Base-by-base conservation (phyloP, 2,329 filamentous ascomycete species). In the Alternaria triticina region DNA sequence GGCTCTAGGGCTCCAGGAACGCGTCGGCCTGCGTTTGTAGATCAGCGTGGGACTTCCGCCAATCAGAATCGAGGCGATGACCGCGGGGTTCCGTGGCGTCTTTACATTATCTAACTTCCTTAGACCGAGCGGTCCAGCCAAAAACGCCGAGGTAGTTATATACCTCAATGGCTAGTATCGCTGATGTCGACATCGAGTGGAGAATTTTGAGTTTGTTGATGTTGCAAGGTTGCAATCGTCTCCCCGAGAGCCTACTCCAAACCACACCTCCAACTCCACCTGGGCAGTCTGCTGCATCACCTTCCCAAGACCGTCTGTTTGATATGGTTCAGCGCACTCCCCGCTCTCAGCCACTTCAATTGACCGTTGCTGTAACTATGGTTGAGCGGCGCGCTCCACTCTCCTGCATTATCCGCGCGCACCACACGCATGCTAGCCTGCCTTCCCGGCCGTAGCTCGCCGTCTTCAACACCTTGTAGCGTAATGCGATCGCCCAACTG, bases 301-400 rank as follows among this genome's bases (percentile, higher is more conserved):
- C 57, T 43, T 0, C 17, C 49, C 56, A 59, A 40, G 8, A 62
- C 51, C 25, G 45, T 58, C 30, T 65, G 22, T 40, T 68, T 70
- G 51, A 67, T 67, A 61, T 77, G 64, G 40, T 81, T 81, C 30
- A 81, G 64, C 10, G 77, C 76, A 60, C 78, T 80, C 3, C 79
- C 79, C 5, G 74, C 74, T 49, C 73, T 73, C 23, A 79, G 55
- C 76, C 77, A 81, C 36, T 56, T 55, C 44, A 79, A 68, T 60
- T 80, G 76, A 8, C 76, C 72, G 15, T 65, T 27, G 56, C 77
- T 77, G 45, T 69, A 79, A 22, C 67, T 75, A 51, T 81, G 80
- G 27, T 78, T 78, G 55, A 81, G 59, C 40, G 57, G 54, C 15
- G 72, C 67, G 47, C 72, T 68, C 78, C 75, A 82, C 20, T 25